phyloP scores from a whole-genome alignment of 495 filamentous ascomycete genomes.

The Xylaria scruposa region DNA sequence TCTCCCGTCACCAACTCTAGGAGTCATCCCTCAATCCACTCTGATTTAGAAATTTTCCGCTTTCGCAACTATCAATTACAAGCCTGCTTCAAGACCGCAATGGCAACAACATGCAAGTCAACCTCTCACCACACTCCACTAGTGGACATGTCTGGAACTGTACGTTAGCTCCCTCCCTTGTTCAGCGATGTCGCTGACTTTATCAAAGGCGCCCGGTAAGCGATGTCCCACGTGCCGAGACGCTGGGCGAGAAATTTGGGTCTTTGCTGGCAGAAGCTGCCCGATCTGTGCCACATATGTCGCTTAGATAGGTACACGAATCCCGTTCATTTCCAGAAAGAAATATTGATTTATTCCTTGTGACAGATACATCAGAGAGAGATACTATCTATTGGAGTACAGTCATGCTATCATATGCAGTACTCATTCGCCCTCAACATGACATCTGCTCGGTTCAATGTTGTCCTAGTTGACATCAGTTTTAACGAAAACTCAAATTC shows the following conservation, averaged over 20 bases:
- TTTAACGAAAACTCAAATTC: neutral
- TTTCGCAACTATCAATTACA: neutral
- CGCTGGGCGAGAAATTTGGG: conserved; percentile 22
- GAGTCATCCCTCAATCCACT: neutral
- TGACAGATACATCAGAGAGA: neutral
- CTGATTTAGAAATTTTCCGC: neutral
- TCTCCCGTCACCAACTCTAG: neutral
- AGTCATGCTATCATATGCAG: neutral
- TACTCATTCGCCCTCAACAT: neutral
- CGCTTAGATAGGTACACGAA: conserved; percentile 9
- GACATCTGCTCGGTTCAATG: neutral
- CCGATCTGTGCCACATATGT: conserved; percentile 27
- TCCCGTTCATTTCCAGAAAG: neutral
- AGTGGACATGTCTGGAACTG: conserved; percentile 24
- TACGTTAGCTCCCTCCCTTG: neutral
- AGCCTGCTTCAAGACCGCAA: neutral
- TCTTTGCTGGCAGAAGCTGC: conserved; percentile 28
- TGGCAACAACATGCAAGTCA: conserved; percentile 18
- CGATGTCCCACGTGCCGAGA: conserved; percentile 27
- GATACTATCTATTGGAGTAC: neutral
- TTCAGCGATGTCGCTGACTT: neutral
- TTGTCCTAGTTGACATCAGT: neutral
- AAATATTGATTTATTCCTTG: neutral
- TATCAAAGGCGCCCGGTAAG: conserved; percentile 22
- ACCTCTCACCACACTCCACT: conserved; percentile 10